These are phyloP conservation scores for Penicillium sp. DNA, from an alignment of 2,329 filamentous ascomycete genomes.

Conservation along the genomic window DNA sequence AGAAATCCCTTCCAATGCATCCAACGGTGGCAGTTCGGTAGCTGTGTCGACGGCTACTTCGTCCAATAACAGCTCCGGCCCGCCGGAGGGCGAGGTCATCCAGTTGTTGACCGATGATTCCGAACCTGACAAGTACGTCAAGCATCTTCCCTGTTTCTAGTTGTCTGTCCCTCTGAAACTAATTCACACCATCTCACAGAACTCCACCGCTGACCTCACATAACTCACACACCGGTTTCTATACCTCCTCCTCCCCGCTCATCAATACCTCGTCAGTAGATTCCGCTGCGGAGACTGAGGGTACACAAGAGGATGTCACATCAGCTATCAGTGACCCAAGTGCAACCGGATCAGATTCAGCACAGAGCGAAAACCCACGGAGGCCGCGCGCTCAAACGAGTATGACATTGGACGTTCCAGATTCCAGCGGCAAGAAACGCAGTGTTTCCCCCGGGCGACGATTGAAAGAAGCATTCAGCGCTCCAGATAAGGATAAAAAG, in stretches of 20 bases:
- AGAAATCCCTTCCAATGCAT: constrained; percentile 24
- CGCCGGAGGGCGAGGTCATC: constrained; percentile 24
- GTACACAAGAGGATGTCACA: constrained; percentile 25
- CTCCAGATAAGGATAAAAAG: constrained; percentile 44
- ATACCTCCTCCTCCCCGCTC: constrained; percentile 69
- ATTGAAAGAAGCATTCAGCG: constrained; percentile 69
- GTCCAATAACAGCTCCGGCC: constrained; percentile 21
- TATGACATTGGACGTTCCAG: constrained; percentile 34
- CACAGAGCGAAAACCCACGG: constrained; percentile 40
- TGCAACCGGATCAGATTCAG: constrained; percentile 41
- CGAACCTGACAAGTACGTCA: constrained; percentile 43
- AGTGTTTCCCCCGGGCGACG: constrained; percentile 70
- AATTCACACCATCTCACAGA: constrained; percentile 14
- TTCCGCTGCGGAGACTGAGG: constrained; percentile 35
- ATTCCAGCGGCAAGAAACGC: constrained; percentile 51
- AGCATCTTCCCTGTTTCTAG: not conserved
- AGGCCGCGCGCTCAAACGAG: constrained; percentile 29
- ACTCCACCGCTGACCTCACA: constrained; percentile 56
- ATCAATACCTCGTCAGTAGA: constrained; percentile 59
- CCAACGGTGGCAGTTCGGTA: constrained; percentile 19
- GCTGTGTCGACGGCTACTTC: constrained; percentile 22
- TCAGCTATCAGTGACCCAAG: constrained; percentile 32
- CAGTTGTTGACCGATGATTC: constrained; percentile 38
- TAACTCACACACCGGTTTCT: constrained; percentile 66
- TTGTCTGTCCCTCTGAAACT: not conserved